Conservation (phyloP, 2,329 filamentous ascomycete genomes). For the Gyromitra esculenta region DNA sequence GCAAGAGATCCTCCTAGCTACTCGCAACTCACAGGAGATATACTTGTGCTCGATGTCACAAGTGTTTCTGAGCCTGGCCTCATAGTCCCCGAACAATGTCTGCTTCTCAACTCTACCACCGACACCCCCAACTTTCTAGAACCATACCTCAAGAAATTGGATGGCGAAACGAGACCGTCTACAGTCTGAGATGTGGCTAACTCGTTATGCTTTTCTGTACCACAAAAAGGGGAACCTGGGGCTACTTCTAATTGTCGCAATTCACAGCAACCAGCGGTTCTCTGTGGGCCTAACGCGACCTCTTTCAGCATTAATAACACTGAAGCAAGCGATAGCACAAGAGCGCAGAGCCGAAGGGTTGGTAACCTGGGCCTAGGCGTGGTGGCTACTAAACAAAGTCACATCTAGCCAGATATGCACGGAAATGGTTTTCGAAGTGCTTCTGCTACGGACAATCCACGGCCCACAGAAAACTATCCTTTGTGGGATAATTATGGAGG, state of each 20-base stretch:
- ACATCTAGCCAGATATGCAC: not conserved
- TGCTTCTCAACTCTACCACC: not conserved
- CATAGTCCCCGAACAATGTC: no score
- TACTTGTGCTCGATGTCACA: not conserved
- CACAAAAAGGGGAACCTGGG: not conserved
- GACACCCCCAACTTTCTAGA: not conserved
- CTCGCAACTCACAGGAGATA: not conserved
- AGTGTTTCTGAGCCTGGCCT: not conserved
- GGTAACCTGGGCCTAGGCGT: not conserved
- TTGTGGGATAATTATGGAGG: not conserved
- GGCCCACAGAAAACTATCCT: not conserved
- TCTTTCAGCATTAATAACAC: not conserved
- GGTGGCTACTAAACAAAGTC: not conserved
- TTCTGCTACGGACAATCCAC: not conserved
- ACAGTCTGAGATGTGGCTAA: not conserved
- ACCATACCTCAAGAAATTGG: not conserved
- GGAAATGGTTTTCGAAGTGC: not conserved
- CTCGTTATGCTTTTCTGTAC: not conserved
- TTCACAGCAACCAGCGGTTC: not conserved
- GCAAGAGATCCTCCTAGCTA: not conserved
- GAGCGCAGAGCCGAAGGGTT: not conserved
- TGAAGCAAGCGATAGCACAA: not conserved
- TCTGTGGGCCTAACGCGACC: not conserved
- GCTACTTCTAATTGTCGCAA: not conserved
- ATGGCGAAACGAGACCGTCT: not conserved